Evolutionary conservation across 306 rosid genomes (phyloP), one percentile per base, ranked within the genome.

Genomic region (Malus fusca): DNA sequence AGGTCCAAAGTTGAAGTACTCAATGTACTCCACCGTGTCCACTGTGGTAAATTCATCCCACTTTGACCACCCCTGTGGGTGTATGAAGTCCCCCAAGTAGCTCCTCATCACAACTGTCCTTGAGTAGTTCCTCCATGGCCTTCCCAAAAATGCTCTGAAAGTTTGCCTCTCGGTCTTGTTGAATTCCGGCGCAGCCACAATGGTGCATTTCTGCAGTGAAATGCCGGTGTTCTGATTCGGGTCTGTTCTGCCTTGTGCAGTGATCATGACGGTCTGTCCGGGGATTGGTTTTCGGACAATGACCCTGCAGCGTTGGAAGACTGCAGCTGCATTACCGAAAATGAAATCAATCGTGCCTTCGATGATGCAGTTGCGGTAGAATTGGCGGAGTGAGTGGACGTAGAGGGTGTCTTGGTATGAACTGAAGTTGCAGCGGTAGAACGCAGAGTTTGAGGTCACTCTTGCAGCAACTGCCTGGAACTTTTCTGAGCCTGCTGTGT

Each of bases 271-370:
- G 12, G 6, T 30, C 46, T 53, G 75, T 30, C 62, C 26, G 1
- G 75, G 48, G 18, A 21, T n/a, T 8, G 75, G 65, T 21, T 53
- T 56, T 30, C 75, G 64, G 3, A 35, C 31, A 72, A 31, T 21
- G 19, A 21, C 61, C 28, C 17, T 3, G n/a, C 75, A 72, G 65
- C 56, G 35, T 72, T 72, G 66, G 51, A 72, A 72, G 30, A 72
- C 33, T 19, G 52, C 75, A 12, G 65, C 66, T 33, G 65, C 75
- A 33, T 72, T 56, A 1, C 75, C 75, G 1, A 56, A 72, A 18
- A 72, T 72, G 75, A 72, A 72, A 37, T 72, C 75, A 26, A 72
- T 56, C 10, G 75, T 72, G 65, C 75, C 75, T 11, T 56, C 21
- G 51, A 72, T 72, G 37, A 13, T 22, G 51, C 75, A 72, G 37